Conservation (phyloP, 2,329 filamentous ascomycete genomes). For the Thelonectria discophora region DNA sequence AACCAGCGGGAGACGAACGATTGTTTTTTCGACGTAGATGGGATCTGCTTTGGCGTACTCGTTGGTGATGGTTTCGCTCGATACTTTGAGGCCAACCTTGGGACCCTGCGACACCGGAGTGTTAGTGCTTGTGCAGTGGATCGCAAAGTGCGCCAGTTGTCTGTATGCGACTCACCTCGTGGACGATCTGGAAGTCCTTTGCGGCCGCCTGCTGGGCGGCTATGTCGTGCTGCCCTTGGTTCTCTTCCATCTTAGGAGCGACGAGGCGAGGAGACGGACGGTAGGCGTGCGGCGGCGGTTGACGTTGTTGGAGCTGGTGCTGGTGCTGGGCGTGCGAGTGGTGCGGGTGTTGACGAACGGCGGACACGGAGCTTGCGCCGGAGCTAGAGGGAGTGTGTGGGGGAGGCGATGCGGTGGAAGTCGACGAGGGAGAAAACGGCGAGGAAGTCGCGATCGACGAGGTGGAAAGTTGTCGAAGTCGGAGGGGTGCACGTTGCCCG, state of each 20-base stretch:
- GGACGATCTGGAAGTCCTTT: constrained; percentile 65
- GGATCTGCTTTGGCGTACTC: constrained; percentile 92
- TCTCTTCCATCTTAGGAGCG: constrained; percentile 47
- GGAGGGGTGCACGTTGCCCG: constrained; percentile 19
- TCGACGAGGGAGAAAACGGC: constrained; percentile 31
- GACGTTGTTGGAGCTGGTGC: constrained; percentile 30
- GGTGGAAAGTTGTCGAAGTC: constrained; percentile 29
- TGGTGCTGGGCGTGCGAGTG: constrained; percentile 28
- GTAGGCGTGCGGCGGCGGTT: constrained; percentile 29
- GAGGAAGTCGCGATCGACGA: constrained; percentile 29
- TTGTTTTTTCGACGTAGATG: constrained; percentile 85
- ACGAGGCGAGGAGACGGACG: constrained; percentile 16
- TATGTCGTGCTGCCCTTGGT: constrained; percentile 54
- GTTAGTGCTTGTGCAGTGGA: constrained; percentile 23
- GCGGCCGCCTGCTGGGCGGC: constrained; percentile 69
- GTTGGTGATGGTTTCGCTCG: constrained; percentile 78
- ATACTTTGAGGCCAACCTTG: constrained; percentile 79
- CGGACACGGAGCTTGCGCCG: neutral
- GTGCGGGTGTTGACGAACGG: constrained; percentile 27
- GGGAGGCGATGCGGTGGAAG: constrained; percentile 30
- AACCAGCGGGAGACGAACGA: constrained; percentile 63
- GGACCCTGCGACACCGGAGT: constrained; percentile 71
- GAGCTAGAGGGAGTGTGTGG: constrained; percentile 25
- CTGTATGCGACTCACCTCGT: constrained; percentile 56
- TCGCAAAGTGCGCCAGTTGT: constrained; percentile 18